Percentiles rank a stretch among this genome's conserved stretches.
Conservation (phyloP, 345 rosid genomes). For the Erysimum cheiranthoides region DNA sequence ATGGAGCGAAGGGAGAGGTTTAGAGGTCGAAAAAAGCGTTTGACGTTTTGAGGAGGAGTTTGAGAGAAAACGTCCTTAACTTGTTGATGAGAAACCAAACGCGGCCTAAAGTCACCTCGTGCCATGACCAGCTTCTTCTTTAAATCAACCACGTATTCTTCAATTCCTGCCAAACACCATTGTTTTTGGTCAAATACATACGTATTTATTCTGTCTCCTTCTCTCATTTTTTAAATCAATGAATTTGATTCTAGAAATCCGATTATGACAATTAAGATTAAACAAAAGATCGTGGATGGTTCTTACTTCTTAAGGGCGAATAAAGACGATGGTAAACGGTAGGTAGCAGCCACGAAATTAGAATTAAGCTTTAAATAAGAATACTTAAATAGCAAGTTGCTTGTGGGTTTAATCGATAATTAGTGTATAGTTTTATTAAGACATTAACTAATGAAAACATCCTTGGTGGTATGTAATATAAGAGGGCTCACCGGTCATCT, state of each 20-base stretch:
- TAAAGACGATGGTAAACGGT: slow-evolving; percentile 30
- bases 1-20: slow-evolving; percentile 23
- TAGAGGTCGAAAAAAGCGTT: slow-evolving; percentile 25
- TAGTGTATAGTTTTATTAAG: background rate
- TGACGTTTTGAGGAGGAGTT: slow-evolving; percentile 26
- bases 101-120: slow-evolving; percentile 41
- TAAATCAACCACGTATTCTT: slow-evolving; percentile 43
- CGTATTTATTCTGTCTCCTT: background rate
- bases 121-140: slow-evolving; percentile 43
- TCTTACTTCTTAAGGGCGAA: slow-evolving; percentile 21
- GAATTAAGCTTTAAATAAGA: background rate
- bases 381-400: slow-evolving; percentile 20
- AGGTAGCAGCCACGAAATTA: slow-evolving; percentile 40
- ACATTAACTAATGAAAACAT: background rate
- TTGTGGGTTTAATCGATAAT: background rate
- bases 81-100: slow-evolving; percentile 20
- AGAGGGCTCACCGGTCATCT: slow-evolving; percentile 45
- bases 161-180: slow-evolving; percentile 32
- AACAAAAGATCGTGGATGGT: slow-evolving; percentile 21
- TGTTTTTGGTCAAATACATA: slow-evolving; percentile 23
- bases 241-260: background rate
- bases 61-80: slow-evolving; percentile 28
- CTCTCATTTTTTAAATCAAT: slow-evolving; percentile 5
- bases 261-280: slow-evolving; percentile 10
- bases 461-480: background rate